These are phyloP conservation scores for Viola pubescens DNA, from an alignment of 441 rosid genomes.

Conservation along the genomic window DNA sequence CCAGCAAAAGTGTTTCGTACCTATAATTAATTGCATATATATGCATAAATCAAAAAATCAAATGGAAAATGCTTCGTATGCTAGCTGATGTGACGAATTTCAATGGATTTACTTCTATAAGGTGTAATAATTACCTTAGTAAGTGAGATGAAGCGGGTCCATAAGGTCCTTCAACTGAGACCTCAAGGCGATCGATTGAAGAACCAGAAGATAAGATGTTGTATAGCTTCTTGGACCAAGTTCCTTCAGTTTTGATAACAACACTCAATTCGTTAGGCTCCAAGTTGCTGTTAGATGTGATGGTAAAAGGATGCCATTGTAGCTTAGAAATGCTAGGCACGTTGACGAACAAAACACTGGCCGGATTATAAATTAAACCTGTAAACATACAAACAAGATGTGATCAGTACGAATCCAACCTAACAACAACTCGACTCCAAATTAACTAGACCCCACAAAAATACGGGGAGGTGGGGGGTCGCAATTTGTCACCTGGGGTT, in stretches of 20 bases:
- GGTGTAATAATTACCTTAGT: constrained; percentile 17
- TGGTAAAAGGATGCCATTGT: constrained; percentile 66
- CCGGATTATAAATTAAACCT: constrained; percentile 41
- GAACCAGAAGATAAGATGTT: constrained; percentile 35
- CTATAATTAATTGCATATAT: constrained; percentile 19
- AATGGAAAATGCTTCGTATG: neutral
- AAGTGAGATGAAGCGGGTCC: constrained; percentile 47
- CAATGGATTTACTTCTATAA: neutral
- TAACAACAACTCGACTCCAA: too few species aligned
- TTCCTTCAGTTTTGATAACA: constrained; percentile 41
- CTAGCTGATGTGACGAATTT: neutral
- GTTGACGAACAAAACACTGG: constrained; percentile 45
- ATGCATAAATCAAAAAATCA: neutral
- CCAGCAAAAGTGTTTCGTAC: constrained; percentile 67
- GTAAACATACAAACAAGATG: neutral
- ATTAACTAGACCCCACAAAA: too few species aligned
- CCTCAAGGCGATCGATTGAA: constrained; percentile 23
- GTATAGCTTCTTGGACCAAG: constrained; percentile 42
- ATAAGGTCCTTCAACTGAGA: constrained; percentile 63
- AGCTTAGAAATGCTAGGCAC: constrained; percentile 42
- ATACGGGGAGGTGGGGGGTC: too few species aligned
- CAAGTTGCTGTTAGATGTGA: constrained; percentile 41
- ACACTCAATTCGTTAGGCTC: constrained; percentile 43
- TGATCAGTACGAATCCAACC: too few species aligned
- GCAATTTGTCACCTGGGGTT: constrained; percentile 20